Evolutionary conservation across 768 basidiomycete genomes (phyloP).

Genomic region (Saitozyma podzolica): DNA sequence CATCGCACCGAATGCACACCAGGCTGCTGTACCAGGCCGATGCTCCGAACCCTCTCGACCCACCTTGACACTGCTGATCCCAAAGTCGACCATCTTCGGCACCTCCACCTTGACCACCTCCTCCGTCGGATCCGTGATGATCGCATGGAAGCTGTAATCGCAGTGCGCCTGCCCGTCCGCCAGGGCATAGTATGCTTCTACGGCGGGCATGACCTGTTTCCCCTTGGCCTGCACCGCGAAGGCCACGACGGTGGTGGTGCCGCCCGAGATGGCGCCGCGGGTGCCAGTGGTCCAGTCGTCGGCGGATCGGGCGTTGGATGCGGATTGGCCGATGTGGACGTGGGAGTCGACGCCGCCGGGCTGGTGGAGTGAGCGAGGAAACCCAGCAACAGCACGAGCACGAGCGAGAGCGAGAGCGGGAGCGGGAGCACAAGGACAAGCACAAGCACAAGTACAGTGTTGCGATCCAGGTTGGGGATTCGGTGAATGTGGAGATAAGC

Average conservation of each 20-base stretch:
- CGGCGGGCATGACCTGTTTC: conserved; percentile 37
- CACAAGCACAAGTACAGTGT: too few species aligned
- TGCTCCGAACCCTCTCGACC: conserved; percentile 1
- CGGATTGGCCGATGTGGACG: conserved; percentile 52
- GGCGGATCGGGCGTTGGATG: conserved; percentile 37
- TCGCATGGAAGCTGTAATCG: conserved; percentile 53
- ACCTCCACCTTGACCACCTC: conserved; percentile 51
- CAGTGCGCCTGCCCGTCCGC: conserved; percentile 45
- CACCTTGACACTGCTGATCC: conserved; percentile 52
- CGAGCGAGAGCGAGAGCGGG: too few species aligned
- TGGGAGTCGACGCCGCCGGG: conserved; percentile 54
- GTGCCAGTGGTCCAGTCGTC: conserved; percentile 53
- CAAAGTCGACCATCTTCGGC: conserved; percentile 50
- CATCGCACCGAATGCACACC: too few species aligned
- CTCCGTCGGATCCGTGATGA: conserved; percentile 52
- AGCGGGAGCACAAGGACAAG: too few species aligned
- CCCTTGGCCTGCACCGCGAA: conserved; percentile 51
- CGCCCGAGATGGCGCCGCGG: conserved; percentile 49
- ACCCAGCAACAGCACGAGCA: too few species aligned
- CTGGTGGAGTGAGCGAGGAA: conserved; percentile 6
- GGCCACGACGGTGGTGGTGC: conserved; percentile 53
- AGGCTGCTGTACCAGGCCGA: too few species aligned
- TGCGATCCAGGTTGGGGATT: too few species aligned
- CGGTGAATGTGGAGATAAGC: too few species aligned
- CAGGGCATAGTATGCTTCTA: conserved; percentile 51